Percentiles rank a stretch among this genome's conserved stretches.
Conservation (phyloP, 1,284 basidiomycete species). For the Boletus nobilissimus region DNA sequence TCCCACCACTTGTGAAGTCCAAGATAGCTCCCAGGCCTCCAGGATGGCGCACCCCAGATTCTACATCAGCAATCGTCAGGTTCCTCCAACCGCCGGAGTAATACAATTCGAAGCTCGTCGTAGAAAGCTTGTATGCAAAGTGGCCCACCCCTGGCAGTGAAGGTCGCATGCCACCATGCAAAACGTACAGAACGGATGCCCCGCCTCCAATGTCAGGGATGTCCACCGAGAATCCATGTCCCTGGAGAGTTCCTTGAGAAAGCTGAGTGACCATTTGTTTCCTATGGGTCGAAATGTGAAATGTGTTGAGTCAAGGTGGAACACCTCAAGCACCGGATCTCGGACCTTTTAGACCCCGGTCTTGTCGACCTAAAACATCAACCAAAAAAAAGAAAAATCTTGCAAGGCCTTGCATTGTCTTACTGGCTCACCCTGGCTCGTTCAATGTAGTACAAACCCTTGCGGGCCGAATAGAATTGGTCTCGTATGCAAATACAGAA, state of each 20-base stretch:
- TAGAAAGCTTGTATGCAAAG: not conserved
- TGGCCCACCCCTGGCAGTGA: not conserved
- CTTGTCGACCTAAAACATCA: too few species aligned
- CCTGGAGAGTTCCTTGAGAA: not conserved
- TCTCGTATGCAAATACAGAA: too few species aligned
- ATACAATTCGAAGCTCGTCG: not conserved
- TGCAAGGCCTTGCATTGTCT: too few species aligned
- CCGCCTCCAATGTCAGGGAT: not conserved
- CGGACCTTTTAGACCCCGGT: too few species aligned
- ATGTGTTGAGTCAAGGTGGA: too few species aligned
- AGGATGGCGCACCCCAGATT: not conserved
- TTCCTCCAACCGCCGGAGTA: not conserved
- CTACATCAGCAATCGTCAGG: not conserved
- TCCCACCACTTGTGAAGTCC: not conserved
- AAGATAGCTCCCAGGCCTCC: not conserved
- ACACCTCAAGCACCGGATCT: too few species aligned
- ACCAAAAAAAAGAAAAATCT: too few species aligned
- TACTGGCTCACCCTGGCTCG: too few species aligned
- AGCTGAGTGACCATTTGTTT: not conserved
- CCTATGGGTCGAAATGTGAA: not conserved
- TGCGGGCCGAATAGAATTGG: too few species aligned
- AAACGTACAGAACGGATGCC: not conserved
- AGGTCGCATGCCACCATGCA: not conserved
- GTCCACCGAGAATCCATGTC: not conserved
- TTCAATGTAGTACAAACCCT: too few species aligned